Evolutionary conservation across 352 stramenopile species (phyloP).

Genomic region (Lagenidium giganteum): DNA sequence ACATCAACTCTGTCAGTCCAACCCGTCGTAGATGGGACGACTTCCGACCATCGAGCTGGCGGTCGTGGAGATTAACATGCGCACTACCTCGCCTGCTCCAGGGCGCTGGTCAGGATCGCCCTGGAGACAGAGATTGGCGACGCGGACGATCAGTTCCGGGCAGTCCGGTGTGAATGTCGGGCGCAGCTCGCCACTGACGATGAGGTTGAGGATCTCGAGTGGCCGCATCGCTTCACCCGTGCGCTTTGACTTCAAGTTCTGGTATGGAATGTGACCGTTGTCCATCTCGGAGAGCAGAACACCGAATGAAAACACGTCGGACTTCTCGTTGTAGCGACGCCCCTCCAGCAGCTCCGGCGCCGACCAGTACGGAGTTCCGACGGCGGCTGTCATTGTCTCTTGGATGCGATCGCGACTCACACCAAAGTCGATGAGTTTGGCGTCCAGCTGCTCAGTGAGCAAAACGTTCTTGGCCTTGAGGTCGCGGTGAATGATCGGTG

Average conservation of each 20-base stretch:
- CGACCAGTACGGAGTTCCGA: conserved; percentile 47
- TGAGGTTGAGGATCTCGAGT: conserved; percentile 50
- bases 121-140: background rate
- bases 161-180: conserved; percentile 33
- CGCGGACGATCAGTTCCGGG: conserved; percentile 5
- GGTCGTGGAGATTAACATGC: no score
- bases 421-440: conserved; percentile 20
- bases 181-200: conserved; percentile 33
- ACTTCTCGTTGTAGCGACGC: conserved; percentile 34
- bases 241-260: conserved; percentile 30
- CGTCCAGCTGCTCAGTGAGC: conserved; percentile 23
- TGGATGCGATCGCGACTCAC: conserved; percentile 26
- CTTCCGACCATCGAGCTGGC: no score
- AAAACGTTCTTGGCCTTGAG: conserved; percentile 52
- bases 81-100: no score
- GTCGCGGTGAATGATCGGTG: conserved; percentile 43
- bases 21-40: no score
- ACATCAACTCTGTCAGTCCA: no score
- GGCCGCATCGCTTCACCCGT: conserved; percentile 22
- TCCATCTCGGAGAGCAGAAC: conserved; percentile 41
- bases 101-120: no score
- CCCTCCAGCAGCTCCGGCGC: conserved; percentile 43
- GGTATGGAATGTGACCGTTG: no score
- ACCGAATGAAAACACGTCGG: conserved; percentile 51
- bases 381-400: conserved; percentile 34